Evolutionary conservation across 1,139 yeast species (phyloP).

Genomic region (Arxiozyma bovina): DNA sequence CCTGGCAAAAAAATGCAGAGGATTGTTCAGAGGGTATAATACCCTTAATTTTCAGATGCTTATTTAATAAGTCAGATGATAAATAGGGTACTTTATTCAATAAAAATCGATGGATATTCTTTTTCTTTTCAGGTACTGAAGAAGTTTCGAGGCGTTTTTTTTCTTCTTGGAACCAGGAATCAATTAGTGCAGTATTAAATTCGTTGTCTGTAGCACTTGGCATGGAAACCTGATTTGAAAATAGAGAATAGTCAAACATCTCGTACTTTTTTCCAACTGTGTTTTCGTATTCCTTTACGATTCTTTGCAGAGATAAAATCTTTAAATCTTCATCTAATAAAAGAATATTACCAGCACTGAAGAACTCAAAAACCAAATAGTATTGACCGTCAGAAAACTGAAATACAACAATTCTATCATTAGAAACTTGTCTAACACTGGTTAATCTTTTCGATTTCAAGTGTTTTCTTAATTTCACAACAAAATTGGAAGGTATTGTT

Average conservation of each 20-base stretch:
- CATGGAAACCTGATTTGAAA: conserved; percentile 19
- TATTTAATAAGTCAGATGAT: conserved; percentile 69
- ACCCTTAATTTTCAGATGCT: conserved; percentile 40
- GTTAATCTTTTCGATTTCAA: conserved; percentile 73
- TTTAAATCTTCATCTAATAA: conserved; percentile 60
- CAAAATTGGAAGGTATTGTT: conserved; percentile 77
- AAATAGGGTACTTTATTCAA: conserved; percentile 64
- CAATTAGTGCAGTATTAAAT: conserved; percentile 31
- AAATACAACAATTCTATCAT: conserved; percentile 71
- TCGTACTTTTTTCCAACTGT: conserved; percentile 63
- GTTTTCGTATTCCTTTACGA: conserved; percentile 64
- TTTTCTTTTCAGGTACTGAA: conserved; percentile 33
- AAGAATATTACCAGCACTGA: conserved; percentile 88
- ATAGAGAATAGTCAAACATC: conserved; percentile 46
- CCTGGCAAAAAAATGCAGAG: conserved; percentile 31
- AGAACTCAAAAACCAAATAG: conserved; percentile 79
- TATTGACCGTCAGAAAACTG: conserved; percentile 74
- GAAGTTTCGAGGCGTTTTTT: conserved; percentile 24
- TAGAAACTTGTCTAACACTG: conserved; percentile 60
- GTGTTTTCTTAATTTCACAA: conserved; percentile 77
- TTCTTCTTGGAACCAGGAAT: conserved; percentile 43
- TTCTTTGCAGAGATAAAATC: conserved; percentile 67
- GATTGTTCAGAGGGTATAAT: conserved; percentile 40
- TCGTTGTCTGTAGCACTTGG: background rate
- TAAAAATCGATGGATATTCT: conserved; percentile 61